Percentiles rank a stretch among this genome's conserved stretches.
phyloP scores from a whole-genome alignment of 2,329 filamentous ascomycete species.

The Dichotomopilus funicola region DNA sequence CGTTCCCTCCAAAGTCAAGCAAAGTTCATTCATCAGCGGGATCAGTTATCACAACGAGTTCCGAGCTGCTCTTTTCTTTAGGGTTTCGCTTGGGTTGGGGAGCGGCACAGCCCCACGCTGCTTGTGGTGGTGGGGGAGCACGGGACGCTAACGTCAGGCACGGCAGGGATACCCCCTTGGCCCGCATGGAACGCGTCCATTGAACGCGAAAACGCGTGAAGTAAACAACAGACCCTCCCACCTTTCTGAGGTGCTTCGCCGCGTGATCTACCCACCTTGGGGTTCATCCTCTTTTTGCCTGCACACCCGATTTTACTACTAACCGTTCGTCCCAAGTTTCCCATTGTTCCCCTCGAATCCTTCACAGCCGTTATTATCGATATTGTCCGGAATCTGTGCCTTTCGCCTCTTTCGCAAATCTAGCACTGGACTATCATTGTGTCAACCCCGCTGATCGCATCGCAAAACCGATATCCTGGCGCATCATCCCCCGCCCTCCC shows the following conservation, averaged over 20 bases:
- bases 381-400: slow-evolving; percentile 1
- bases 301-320: slow-evolving; percentile 11
- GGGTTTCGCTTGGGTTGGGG: neutral
- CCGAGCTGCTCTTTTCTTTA: too few relatives aligned
- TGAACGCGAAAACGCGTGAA: slow-evolving; percentile 22
- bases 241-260: slow-evolving; percentile 17
- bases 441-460: slow-evolving; percentile 21
- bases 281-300: neutral
- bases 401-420: slow-evolving; percentile 3
- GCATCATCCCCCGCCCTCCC: slow-evolving; percentile 6
- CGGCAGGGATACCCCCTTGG: slow-evolving; percentile 17
- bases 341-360: neutral
- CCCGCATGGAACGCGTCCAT: slow-evolving; percentile 14
- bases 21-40: too few relatives aligned
- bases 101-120: slow-evolving; percentile 18
- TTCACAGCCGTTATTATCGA: neutral
- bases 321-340: neutral
- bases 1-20: too few relatives aligned
- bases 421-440: slow-evolving; percentile 9
- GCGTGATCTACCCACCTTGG: slow-evolving; percentile 14
- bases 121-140: slow-evolving; percentile 9
- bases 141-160: slow-evolving; percentile 17
- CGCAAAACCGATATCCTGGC: slow-evolving; percentile 15
- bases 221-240: slow-evolving; percentile 22
- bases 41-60: too few relatives aligned